phyloP scores from a whole-genome alignment of 2,329 filamentous ascomycete genomes.

The Aureobasidium uvarum region DNA sequence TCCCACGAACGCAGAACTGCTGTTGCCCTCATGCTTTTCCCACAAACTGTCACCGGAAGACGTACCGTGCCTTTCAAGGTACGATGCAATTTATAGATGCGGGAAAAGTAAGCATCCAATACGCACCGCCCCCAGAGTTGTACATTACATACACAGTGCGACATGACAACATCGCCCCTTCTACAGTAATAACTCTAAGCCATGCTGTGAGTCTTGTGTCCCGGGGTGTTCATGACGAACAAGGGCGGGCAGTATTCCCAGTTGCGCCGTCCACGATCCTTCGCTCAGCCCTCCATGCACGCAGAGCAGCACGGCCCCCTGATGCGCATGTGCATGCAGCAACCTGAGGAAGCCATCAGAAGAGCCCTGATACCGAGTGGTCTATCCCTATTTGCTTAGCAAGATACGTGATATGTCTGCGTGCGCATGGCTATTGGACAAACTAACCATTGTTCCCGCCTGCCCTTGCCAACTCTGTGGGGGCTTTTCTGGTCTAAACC shows the following conservation, averaged over 20 bases:
- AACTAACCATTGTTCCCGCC: neutral
- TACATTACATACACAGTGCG: constrained; percentile 15
- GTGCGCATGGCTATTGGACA: constrained; percentile 11
- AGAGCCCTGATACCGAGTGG: neutral
- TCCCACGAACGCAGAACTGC: neutral
- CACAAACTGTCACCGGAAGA: neutral
- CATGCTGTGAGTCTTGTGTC: neutral
- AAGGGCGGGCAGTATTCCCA: neutral
- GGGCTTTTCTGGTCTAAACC: constrained; percentile 9
- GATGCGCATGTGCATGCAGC: constrained; percentile 4
- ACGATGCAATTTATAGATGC: constrained; percentile 11
- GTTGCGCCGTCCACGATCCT: constrained; percentile 10
- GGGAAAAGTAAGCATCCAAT: constrained; percentile 11
- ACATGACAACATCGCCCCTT: constrained; percentile 13
- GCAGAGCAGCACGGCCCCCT: constrained; percentile 12
- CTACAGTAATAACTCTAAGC: neutral
- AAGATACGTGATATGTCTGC: neutral
- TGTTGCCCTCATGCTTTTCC: neutral
- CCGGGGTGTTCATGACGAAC: neutral
- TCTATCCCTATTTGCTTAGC: neutral
- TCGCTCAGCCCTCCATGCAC: constrained; percentile 17
- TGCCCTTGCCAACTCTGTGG: constrained; percentile 2
- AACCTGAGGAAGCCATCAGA: constrained; percentile 18
- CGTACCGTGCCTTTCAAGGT: neutral
- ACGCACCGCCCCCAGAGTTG: constrained; percentile 11